Evolutionary conservation across 2,329 filamentous ascomycete genomes (phyloP), one percentile per base, ranked within the genome.

Genomic region (Diaporthe sp.): DNA sequence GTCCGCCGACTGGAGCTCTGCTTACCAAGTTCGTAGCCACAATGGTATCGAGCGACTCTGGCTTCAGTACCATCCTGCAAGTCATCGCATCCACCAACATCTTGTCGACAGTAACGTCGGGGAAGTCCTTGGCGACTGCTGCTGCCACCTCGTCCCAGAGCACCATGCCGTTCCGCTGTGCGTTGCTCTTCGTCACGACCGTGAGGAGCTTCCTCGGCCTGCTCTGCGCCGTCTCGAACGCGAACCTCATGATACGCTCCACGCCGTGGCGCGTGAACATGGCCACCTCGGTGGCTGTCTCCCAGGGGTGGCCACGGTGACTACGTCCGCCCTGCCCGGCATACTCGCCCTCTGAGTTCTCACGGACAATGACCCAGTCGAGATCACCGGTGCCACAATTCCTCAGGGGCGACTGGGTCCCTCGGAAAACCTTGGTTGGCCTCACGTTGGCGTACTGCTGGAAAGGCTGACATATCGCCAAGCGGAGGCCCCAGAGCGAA

Each of bases 371-470:
- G 1, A 92, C 88, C 91, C 91, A 93, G 82, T 93, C 89, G 0
- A 92, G 82, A 73, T 91, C 87, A 5, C 87, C 88, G 15, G 84
- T 80, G 72, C 82, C 79, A 78, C 88, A 82, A 78, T 88, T 85
- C 12, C 79, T 74, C 10, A 92, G 84, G 0, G 90, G 90, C 0
- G 90, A 91, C 75, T 86, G 82, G 0, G 88, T 90, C 30, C 91
- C 90, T 19, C 86, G 86, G 72, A 93, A 87, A 45, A 91, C 87
- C 47, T 87, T 86, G 0, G 89, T 92, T 0, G 91, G 91, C 6
- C 91, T 87, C 2, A 93, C 89, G 78, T 93, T 93, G 75, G 91
- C 90, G 77, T 92, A 93, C 78, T 92, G 91, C 77, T 92, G 91
- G 66, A 93, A 83, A 17, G 88, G 85, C 77, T 92, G 90, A 78